Base-by-base conservation (phyloP, 2,329 filamentous ascomycete genomes). In the Fusarium phyllophilum region DNA sequence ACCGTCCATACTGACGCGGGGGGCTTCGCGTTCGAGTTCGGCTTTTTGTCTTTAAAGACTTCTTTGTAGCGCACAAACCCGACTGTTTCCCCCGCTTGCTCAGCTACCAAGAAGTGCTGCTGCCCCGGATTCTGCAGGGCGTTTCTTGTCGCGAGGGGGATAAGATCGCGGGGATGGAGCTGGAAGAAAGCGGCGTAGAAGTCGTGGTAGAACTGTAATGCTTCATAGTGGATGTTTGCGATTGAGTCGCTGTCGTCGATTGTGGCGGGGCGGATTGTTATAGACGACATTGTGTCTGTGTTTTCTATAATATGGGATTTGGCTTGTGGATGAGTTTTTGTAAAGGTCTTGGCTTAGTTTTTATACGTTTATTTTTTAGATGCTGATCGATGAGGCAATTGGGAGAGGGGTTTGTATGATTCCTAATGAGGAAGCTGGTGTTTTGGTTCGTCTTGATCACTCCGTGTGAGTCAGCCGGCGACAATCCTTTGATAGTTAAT, bases 151-250 rank as follows among this genome's bases (percentile, higher is more conserved):
- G 68, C 67, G 11, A 74, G 34, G 13, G 60, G 68, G 45, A 77
- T 62, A 1, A 75, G 31, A 17, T 77, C 73, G 41, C 61, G 44
- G 18, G 76, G 74, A 45, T 77, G 64, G 1, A n/a, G 51, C 34
- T 67, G 54, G 31, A 77, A 77, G 60, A 78, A 66, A 17, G 73
- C 74, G 13, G 62, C 74, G 46, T 78, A 78, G 45, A 78, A 78
- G 4, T 66, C 62, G 41, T 78, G 62, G 38, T 76, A 77, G 11
- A n/a, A n/a, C 9, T 46, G 39, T 6, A 78, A 54, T 5, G 76
- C 76, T 20, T 63, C 54, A 36, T 68, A 64, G 46, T 78, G 76
- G n/a, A 75, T 61, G n/a, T 46, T 29, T 14, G 65, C 66, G 46
- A 78, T 76, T 18, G 70, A 49, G 39, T 69, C 60, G 49, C 63